phyloP scores from a whole-genome alignment of 805 yeast genomes.

The Ogataea ramenticola region DNA sequence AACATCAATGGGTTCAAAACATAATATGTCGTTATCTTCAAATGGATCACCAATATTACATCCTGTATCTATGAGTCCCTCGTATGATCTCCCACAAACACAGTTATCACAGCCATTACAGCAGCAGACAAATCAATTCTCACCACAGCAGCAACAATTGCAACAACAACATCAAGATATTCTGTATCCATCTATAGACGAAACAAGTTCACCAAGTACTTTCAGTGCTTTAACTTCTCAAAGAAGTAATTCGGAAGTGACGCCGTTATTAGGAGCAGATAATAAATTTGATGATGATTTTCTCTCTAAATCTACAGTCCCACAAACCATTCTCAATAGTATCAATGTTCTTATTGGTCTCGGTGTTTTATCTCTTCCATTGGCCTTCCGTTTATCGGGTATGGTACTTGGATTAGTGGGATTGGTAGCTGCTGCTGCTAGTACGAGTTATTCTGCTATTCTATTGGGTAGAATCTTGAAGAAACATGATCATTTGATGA shows the following conservation, averaged over 20 bases:
- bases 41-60: neutral
- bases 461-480: conserved; percentile 42
- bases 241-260: neutral
- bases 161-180: neutral
- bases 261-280: conserved; percentile 1
- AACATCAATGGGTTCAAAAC: neutral
- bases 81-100: neutral
- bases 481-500: conserved; percentile 31
- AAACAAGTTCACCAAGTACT: no score
- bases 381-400: conserved; percentile 63
- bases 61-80: neutral
- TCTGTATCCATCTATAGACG: no score
- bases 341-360: conserved; percentile 72
- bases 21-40: neutral
- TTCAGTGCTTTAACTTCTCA: neutral
- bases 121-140: no score
- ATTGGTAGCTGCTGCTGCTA: conserved; percentile 36
- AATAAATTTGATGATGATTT: conserved; percentile 2
- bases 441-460: conserved; percentile 47
- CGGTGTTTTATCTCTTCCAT: conserved; percentile 67
- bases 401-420: conserved; percentile 46
- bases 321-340: conserved; percentile 73
- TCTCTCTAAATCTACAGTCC: conserved; percentile 46
- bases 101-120: neutral
- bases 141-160: no score